These are phyloP conservation scores for bread wheat (Triticum aestivum) DNA, from an alignment of 176 grass and related monocot species.

Conservation along the genomic window IWGSC_CS_RefSeq_v2.1 NC_057795.1:684111949-684112448, in stretches of 20 bases:
- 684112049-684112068: constrained; percentile 59
- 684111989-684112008: neutral
- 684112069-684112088: constrained; percentile 82
- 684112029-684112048: neutral
- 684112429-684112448: constrained; percentile 32
- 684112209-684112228: constrained; percentile 99
- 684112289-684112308: constrained; percentile 44
- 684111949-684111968: neutral
- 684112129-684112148: constrained; percentile 99
- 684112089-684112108: constrained; percentile 96
- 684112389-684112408: constrained; percentile 96
- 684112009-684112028: neutral
- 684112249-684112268: neutral
- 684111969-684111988: neutral
- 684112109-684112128: constrained; percentile 86
- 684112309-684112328: constrained; percentile 99
- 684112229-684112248: constrained; percentile 61
- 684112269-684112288: neutral
- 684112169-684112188: constrained; percentile 86
- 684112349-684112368: constrained; percentile 97
- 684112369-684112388: constrained; percentile 99
- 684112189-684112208: constrained; percentile 93
- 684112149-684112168: constrained; percentile 98
- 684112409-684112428: constrained; percentile 96
- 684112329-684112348: constrained; percentile 88